Base-by-base conservation (phyloP, 2,329 filamentous ascomycete genomes). In the Aspergillus ochraceoroseus region DNA sequence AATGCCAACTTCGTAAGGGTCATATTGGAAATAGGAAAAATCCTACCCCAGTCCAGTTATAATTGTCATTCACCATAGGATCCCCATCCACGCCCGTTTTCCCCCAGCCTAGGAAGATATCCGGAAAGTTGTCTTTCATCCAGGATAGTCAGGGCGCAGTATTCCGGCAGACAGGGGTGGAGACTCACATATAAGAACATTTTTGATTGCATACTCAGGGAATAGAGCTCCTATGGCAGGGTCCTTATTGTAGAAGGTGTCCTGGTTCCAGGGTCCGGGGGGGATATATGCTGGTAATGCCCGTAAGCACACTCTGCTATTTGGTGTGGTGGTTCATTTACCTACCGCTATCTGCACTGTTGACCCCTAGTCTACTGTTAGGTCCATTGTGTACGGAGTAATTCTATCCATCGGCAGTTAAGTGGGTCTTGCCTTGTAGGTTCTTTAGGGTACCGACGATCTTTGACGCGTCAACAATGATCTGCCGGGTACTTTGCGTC, bases 201-300 rank as follows among this genome's bases (percentile, higher is more conserved):
- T 14, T 12, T 32, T 19, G 9, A 32, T 32, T 7, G 14, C 30
- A n/a, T 32, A 32, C 9, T 32, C 30, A 7, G 30, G 30, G 14
- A 18, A 32, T 7, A 32, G 15, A 6, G 9, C 30, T 19, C 14
- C 30, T 4, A 32, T 18, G 3, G 3, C 3, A 12, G 30, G 30
- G 9, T 32, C 30, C 9, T 32, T 32, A 17, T 32, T 32, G 30
- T 22, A n/a, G n/a, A n/a, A n/a, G n/a, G n/a, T n/a, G n/a, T n/a
- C n/a, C n/a, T n/a, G n/a, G n/a, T n/a, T n/a, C n/a, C n/a, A n/a
- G n/a, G n/a, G n/a, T n/a, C n/a, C n/a, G n/a, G n/a, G n/a, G n/a
- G n/a, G n/a, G n/a, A n/a, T n/a, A n/a, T n/a, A n/a, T n/a, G n/a
- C n/a, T n/a, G n/a, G n/a, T n/a, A n/a, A n/a, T n/a, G n/a, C n/a